Percentiles rank a stretch among this genome's conserved stretches.
Conservation (phyloP, 2,329 filamentous ascomycete species). For the Myriosclerotinia duriaeana region DNA sequence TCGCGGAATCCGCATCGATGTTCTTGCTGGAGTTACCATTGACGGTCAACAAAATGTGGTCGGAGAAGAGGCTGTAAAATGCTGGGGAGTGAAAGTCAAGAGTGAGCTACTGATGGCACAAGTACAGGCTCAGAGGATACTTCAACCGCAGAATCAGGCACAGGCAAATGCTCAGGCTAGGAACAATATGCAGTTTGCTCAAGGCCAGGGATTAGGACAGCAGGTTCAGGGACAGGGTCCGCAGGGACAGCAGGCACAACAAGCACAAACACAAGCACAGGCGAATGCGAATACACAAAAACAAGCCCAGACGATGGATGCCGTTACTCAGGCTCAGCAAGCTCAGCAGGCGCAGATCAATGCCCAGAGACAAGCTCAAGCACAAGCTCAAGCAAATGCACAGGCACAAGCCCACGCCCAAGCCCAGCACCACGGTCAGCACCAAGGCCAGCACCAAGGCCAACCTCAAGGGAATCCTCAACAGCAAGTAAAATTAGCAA, state of each 20-base stretch:
- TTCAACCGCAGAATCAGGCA: background rate
- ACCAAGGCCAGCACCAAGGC: background rate
- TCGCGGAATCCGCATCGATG: slow-evolving; percentile 45
- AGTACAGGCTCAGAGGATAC: background rate
- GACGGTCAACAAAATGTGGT: slow-evolving; percentile 49
- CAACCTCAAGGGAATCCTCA: background rate
- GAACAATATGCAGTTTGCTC: background rate
- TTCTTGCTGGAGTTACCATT: slow-evolving; percentile 50
- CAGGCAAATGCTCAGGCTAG: background rate
- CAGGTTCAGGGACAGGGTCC: background rate
- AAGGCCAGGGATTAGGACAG: background rate
- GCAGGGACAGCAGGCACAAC: background rate
- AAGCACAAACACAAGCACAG: background rate
- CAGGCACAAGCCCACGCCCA: too few relatives aligned
- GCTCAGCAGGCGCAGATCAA: background rate
- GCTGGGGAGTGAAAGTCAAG: background rate
- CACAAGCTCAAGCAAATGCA: too few relatives aligned
- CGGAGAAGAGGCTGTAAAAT: slow-evolving; percentile 36
- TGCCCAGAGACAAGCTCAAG: too few relatives aligned
- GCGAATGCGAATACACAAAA: too few relatives aligned
- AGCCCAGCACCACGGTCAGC: background rate
- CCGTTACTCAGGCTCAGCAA: background rate
- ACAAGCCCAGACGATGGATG: too few relatives aligned
- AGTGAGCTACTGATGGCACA: background rate
- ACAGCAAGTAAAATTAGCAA: background rate